Base-by-base conservation (phyloP, 306 rosid genomes). In the Prunus mongolica region DNA sequence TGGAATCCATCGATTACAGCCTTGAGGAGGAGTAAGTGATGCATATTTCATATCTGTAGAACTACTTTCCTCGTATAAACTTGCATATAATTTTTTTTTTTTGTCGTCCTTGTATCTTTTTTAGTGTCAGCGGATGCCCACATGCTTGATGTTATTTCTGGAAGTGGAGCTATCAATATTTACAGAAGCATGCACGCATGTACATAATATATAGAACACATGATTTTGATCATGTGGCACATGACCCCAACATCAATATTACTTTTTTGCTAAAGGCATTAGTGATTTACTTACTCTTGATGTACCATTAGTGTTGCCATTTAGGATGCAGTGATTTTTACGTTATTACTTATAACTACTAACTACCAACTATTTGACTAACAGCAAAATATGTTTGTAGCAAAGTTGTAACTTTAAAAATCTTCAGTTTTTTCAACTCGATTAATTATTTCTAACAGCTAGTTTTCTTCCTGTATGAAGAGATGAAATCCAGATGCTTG, bases 21-120 rank as follows among this genome's bases (percentile, higher is more conserved):
- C 1, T 50, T 34, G 96, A 85, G 10, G 93, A 96, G 12, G 99
- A 87, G 99, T 96, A 89, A 88, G 99, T 87, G 80, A 78, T 76
- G 57, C 80, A 58, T 74, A 76, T 71, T 67, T 66, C 64, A 73
- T 65, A 51, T 85, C 69, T 76, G 32, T 51, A 55, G n/a, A 28
- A 67, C 78, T 49, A 25, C 57, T 70, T 57, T 61, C 75, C 58
- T 75, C 4, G 28, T 67, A 69, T 24, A 50, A 24, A 70, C 32
- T 32, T 76, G 14, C 61, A 38, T 67, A 51, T 56, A 47, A 19
- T 71, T 9, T 73, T n/a, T 22, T 22, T 46, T 67, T 49, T 8
- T 3, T 51, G 12, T 69, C 51, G 68, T 74, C 78, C 12, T 55
- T 82, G 46, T 64, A 18, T 60, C 67, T 52, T 60, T 13, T 82